Evolutionary conservation across 305 asterid genomes (phyloP).

Genomic region (Fraxinus platypoda): DNA sequence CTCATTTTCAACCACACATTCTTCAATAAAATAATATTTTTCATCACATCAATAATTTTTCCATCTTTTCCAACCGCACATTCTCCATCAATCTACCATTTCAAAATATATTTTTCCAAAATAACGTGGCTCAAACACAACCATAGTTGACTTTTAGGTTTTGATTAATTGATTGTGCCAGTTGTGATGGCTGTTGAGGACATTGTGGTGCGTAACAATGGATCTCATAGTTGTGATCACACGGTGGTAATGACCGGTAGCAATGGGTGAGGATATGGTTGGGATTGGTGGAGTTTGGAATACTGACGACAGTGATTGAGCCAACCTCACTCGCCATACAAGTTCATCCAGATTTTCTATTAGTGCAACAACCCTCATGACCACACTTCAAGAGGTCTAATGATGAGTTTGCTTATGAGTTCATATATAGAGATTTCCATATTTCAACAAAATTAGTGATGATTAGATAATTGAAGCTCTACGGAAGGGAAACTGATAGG

Average conservation of each 20-base stretch:
- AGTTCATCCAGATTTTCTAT: neutral
- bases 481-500: neutral
- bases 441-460: slow-evolving; percentile 4
- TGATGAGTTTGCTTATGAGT: neutral
- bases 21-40: no score
- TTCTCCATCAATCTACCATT: no score
- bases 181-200: neutral
- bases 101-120: no score
- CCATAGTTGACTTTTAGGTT: neutral
- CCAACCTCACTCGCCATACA: neutral
- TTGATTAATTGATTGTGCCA: neutral
- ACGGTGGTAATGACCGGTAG: neutral
- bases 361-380: neutral
- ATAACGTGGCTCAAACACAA: no score
- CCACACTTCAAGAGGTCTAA: neutral
- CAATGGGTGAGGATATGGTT: neutral
- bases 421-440: neutral
- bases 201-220: neutral
- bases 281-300: neutral
- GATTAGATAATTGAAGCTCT: neutral
- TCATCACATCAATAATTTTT: no score
- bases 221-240: neutral
- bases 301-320: neutral
- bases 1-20: no score
- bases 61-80: no score